Base-by-base conservation (phyloP, 2,329 filamentous ascomycete species). In the Diaporthe caulivora region DNA sequence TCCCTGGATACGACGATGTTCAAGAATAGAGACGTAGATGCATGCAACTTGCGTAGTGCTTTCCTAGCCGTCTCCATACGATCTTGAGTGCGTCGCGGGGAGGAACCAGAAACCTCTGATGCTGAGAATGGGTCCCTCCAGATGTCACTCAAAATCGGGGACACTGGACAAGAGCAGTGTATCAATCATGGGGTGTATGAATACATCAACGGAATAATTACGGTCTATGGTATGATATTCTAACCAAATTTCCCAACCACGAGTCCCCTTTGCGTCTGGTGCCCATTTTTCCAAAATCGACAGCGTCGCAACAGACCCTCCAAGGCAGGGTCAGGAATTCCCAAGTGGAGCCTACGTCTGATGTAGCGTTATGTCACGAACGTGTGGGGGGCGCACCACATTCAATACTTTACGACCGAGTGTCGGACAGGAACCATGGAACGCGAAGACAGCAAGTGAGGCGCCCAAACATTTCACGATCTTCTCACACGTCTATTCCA, bases 271-370 rank as follows among this genome's bases (percentile, higher is more conserved):
- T 37, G 21, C 6, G 17, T 40, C 15, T 53, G 44, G n/a, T 53
- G n/a, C n/a, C 6, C n/a, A 13, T 17, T 53, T 40, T 31, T 53
- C n/a, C n/a, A 53, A 53, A 53, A 26, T 40, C 53, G 62, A 53
- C 44, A 67, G 47, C 31, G 44, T 67, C 31, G 62, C 21, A 67
- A 53, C n/a, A 53, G 47, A 53, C 47, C 62, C 62, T 40, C 62
- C 26, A 24, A 11, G n/a, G 31, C 47, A 40, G 26, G 62, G 47
- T 13, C 26, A 53, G n/a, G 29, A 40, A 37, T 18, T 9, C 13
- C 58, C 4, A 11, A 31, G 44, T 67, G 62, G 62, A 67, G 47
- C n/a, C 15, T 15, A 6, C 21, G 34, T 51, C 21, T 37, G 42
- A 34, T 29, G 26, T n/a, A 18, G 11, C 40, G 40, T 64, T 53